Evolutionary conservation across 1,284 basidiomycete genomes (phyloP), one percentile per base, ranked within the genome.

Genomic region (Tilletia indica): DNA sequence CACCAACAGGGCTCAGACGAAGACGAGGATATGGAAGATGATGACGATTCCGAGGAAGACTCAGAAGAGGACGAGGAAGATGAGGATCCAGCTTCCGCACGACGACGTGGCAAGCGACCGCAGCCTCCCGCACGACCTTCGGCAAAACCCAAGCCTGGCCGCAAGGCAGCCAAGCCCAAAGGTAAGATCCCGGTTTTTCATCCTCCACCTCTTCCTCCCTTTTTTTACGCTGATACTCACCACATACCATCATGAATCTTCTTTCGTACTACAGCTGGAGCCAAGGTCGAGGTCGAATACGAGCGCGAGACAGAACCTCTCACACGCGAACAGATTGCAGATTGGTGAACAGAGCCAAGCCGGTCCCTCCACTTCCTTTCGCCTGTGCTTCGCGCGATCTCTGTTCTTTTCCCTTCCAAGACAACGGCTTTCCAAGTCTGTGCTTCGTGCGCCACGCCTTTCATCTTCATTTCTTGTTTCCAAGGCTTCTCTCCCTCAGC

Each of bases 251-350:
- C 1, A n/a, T 34, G 38, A 68, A 49, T 12, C 68, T 64, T 14
- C 3, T 54, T n/a, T 61, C 66, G 39, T 39, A 67, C 2, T 5
- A 38, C 69, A 69, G 78, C 73, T 76, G 91, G 90, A 34, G 91
- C 93, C 8, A 89, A 90, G 76, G 91, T 98, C 84, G 82, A 83
- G 69, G 91, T 97, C 85, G 95, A 97, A 86, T 96, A 97, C 89
- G 95, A 95, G 83, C 89, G 91, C 78, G 93, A 97, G 86, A 88
- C 92, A 82, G 93, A 93, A 85, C 87, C 87, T n/a, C 83, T 87
- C 67, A 86, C 86, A 47, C 85, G 86, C 71, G 72, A 85, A 49
- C 71, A 83, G 58, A 56, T 85, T 51, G 68, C 84, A 64, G 73
- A 78, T 21, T 84, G 82, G 82, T 83, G 39, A 16, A 34, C 5